Base-by-base conservation (phyloP, 345 rosid species). In the Luvunga scandens region DNA sequence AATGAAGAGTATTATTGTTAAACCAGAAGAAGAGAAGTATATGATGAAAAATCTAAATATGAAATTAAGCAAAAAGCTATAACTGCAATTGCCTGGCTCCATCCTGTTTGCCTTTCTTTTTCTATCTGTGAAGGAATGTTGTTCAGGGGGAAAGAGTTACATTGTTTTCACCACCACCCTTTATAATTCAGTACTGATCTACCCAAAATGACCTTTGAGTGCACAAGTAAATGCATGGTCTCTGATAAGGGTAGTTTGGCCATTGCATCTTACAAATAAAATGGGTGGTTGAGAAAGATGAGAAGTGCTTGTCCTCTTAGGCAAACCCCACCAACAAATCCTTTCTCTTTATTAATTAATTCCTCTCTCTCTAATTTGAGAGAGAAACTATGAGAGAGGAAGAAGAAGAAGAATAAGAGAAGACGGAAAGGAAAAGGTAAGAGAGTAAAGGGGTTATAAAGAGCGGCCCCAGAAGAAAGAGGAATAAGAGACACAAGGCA, bases 31-130 rank as follows among this genome's bases (percentile, higher is more conserved):
- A 61, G 67, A 70, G 75, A 21, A 42, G 59, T 36, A 56, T 55
- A 60, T 61, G 60, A 59, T 34, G 60, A 59, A 77, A 30, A 80
- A 68, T 38, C 78, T 62, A 73, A 80, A 72, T 45, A 38, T 66
- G 69, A 69, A 75, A 28, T 21, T 48, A 13, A 55, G 48, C 38
- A 65, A 31, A 38, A 56, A 71, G 63, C 69, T 76, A 80, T 72
- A 80, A 67, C 78, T 72, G 66, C 62, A 80, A 81, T 78, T 90
- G 93, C 93, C 93, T 90, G 93, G 93, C 93, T 90, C 87, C 93
- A 48, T 84, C 72, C 89, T 85, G 93, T 90, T 85, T 90, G 93
- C 93, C 93, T 62, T 79, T 53, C 22, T 53, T 82, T 77, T 71
- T 36, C 78, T 79, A 66, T 65, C 72, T 71, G 82, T 22, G 65